Conservation (phyloP, 176 grass and related monocot species). For the Pontederia paniculata region DNA sequence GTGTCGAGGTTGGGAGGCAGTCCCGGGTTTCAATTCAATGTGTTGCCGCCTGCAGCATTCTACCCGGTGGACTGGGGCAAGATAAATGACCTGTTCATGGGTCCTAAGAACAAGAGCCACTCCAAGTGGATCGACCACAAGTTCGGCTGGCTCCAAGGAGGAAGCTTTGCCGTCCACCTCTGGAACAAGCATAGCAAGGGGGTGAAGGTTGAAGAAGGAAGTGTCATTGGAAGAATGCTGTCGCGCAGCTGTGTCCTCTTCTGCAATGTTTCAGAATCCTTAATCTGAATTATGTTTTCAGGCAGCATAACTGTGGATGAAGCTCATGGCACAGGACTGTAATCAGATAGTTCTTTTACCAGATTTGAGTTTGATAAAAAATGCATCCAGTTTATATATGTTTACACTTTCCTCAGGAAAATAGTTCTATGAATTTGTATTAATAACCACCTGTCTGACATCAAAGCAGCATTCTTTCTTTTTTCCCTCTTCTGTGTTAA, state of each 20-base stretch:
- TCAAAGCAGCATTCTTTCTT: too few relatives aligned
- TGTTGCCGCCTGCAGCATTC: constrained; percentile 63
- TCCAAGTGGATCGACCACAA: constrained; percentile 47
- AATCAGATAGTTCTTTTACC: too few relatives aligned
- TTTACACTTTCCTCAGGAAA: too few relatives aligned
- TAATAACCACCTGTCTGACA: too few relatives aligned
- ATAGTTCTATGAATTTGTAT: too few relatives aligned
- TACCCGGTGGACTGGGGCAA: constrained; percentile 74
- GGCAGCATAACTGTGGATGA: too few relatives aligned
- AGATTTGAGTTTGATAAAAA: too few relatives aligned
- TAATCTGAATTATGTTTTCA: too few relatives aligned
- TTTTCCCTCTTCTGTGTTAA: too few relatives aligned
- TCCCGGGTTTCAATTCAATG: constrained; percentile 22
- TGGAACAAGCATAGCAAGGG: constrained; percentile 71
- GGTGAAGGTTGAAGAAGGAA: constrained; percentile 54
- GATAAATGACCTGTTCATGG: constrained; percentile 51
- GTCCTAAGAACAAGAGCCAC: constrained; percentile 24
- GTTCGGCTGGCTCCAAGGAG: constrained; percentile 34
- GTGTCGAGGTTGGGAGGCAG: constrained; percentile 21
- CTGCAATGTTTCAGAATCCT: constrained; percentile 39
- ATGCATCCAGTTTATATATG: too few relatives aligned
- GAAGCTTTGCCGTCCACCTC: constrained; percentile 60
- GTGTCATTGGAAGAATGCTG: constrained; percentile 46
- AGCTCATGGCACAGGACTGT: too few relatives aligned
- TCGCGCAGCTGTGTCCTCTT: constrained; percentile 64